Conservation (phyloP, 805 yeast genomes). For the Ogataea philodendri region DNA sequence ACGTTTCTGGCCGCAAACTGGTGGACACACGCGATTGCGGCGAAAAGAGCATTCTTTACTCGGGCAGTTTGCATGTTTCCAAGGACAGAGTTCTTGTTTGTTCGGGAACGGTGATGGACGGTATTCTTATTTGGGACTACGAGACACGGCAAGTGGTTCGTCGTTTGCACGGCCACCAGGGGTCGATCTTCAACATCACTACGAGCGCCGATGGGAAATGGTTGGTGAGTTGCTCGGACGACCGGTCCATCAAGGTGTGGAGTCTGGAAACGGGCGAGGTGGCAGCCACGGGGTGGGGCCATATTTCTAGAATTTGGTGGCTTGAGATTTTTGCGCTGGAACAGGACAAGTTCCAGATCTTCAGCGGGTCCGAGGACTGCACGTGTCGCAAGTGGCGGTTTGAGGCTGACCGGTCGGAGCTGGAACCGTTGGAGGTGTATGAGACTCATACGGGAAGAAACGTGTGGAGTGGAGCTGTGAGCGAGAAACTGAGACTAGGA, state of each 20-base stretch:
- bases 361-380: constrained; percentile 85
- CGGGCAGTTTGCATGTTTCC: constrained; percentile 67
- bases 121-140: constrained; percentile 77
- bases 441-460: constrained; percentile 84
- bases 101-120: constrained; percentile 93
- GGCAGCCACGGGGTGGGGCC: constrained; percentile 92
- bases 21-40: constrained; percentile 42
- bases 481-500: constrained; percentile 44
- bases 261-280: constrained; percentile 54
- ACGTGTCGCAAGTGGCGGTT: constrained; percentile 78
- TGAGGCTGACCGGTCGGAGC: constrained; percentile 26
- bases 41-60: constrained; percentile 82
- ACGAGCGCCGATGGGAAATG: constrained; percentile 53
- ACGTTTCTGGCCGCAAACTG: constrained; percentile 26
- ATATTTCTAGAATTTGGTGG: constrained; percentile 90
- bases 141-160: constrained; percentile 42
- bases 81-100: constrained; percentile 52
- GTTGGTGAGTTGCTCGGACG: constrained; percentile 87
- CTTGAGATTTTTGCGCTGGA: constrained; percentile 51
- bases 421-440: constrained; percentile 46
- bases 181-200: constrained; percentile 82
- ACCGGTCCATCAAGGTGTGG: constrained; percentile 82
- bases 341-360: constrained; percentile 32
- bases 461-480: constrained; percentile 75
- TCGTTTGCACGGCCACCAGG: constrained; percentile 74